Percentiles rank a stretch among this genome's conserved stretches.
phyloP scores from a whole-genome alignment of 2,329 filamentous ascomycete species.

The Penicillium sp. region DNA sequence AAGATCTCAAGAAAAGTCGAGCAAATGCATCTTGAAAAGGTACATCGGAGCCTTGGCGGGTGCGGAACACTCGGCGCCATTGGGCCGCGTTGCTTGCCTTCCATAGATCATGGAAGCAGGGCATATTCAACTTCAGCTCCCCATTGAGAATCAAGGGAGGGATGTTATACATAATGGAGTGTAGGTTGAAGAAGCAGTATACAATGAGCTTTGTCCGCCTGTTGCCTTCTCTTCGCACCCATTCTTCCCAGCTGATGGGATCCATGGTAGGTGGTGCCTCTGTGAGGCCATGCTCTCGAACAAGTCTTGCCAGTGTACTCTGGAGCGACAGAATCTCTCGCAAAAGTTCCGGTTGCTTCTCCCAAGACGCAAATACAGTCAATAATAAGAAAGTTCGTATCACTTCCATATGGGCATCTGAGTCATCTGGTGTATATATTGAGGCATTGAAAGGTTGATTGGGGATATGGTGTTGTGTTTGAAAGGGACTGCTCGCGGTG shows the following conservation, averaged over 20 bases:
- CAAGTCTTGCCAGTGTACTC: slow-evolving; percentile 57
- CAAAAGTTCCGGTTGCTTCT: slow-evolving; percentile 58
- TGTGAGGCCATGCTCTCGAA: slow-evolving; percentile 54
- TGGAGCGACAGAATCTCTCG: slow-evolving; percentile 59
- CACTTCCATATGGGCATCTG: slow-evolving; percentile 51
- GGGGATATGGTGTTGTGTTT: slow-evolving; percentile 34
- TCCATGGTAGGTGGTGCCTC: slow-evolving; percentile 34
- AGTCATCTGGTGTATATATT: slow-evolving; percentile 41
- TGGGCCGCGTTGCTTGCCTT: slow-evolving; percentile 52
- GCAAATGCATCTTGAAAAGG: slow-evolving; percentile 49
- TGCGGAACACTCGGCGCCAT: slow-evolving; percentile 48
- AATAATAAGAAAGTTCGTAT: slow-evolving; percentile 54
- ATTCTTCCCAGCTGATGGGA: slow-evolving; percentile 55
- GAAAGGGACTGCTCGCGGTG: slow-evolving; percentile 45
- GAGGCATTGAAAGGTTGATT: slow-evolving; percentile 33
- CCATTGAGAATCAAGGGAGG: slow-evolving; percentile 59
- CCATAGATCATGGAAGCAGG: slow-evolving; percentile 57
- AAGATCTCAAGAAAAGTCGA: slow-evolving; percentile 44
- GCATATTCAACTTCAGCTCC: slow-evolving; percentile 57
- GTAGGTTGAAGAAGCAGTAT: slow-evolving; percentile 61
- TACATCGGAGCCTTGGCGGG: slow-evolving; percentile 35
- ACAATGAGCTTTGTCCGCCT: slow-evolving; percentile 58
- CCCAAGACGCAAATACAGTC: slow-evolving; percentile 63
- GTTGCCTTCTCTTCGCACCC: slow-evolving; percentile 55
- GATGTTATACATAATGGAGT: slow-evolving; percentile 63